These are phyloP conservation scores for Raphanus raphanistrum DNA, from an alignment of 345 rosid genomes.

Conservation along the genomic window DNA sequence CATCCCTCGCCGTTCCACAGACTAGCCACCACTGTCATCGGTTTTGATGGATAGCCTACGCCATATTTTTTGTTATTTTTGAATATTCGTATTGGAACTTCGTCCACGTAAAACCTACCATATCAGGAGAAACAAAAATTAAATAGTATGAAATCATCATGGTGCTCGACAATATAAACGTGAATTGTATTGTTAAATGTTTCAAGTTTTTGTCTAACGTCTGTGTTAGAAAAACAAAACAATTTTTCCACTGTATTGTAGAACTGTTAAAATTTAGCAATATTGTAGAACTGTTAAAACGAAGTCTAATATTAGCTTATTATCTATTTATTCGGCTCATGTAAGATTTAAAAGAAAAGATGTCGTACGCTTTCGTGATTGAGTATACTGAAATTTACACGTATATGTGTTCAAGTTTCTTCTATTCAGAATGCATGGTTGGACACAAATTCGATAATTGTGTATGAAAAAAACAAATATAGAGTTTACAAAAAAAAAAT, in stretches of 20 bases:
- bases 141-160: background rate
- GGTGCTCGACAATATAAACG: background rate
- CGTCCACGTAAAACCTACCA: slow-evolving; percentile 58
- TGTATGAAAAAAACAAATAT: background rate
- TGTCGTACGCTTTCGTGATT: background rate
- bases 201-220: background rate
- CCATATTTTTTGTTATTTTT: slow-evolving; percentile 48
- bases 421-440: background rate
- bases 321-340: background rate
- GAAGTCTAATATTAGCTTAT: background rate
- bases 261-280: background rate
- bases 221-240: background rate
- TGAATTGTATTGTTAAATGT: background rate
- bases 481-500: background rate
- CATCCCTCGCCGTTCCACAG: slow-evolving; percentile 65
- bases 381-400: background rate
- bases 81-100: slow-evolving; percentile 60
- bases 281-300: background rate
- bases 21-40: slow-evolving; percentile 61
- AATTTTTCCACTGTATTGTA: background rate
- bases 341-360: background rate
- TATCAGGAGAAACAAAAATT: background rate
- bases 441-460: background rate
- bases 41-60: slow-evolving; percentile 48
- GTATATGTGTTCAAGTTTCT: background rate